Percentiles rank a stretch among this genome's conserved stretches.
phyloP scores from a whole-genome alignment of 2,329 filamentous ascomycete species.

The Phoma sp. region DNA sequence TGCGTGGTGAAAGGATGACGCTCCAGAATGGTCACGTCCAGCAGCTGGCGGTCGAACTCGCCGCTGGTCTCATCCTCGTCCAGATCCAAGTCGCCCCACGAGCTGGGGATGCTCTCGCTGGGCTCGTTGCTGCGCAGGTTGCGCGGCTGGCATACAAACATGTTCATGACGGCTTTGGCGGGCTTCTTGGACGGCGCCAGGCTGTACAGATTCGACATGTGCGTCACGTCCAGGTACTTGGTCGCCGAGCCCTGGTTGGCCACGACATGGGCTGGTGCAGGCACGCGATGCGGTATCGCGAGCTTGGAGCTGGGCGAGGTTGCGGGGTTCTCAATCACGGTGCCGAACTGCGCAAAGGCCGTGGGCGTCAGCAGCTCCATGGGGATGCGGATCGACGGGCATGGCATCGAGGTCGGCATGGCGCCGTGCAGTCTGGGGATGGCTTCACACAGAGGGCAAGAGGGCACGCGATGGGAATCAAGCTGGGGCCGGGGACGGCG shows the following conservation, averaged over 20 bases:
- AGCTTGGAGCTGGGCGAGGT: conserved; percentile 52
- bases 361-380: conserved; percentile 70
- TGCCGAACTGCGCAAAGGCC: conserved; percentile 80
- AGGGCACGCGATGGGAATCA: conserved; percentile 10
- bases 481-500: conserved; percentile 8
- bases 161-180: conserved; percentile 73
- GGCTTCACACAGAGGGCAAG: background rate
- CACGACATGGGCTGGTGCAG: conserved; percentile 57
- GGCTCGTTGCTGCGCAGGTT: conserved; percentile 53
- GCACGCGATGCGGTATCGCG: conserved; percentile 56
- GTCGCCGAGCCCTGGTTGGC: conserved; percentile 88
- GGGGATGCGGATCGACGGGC: conserved; percentile 55
- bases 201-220: conserved; percentile 72
- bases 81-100: conserved; percentile 42
- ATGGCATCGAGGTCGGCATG: conserved; percentile 49
- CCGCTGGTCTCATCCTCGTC: conserved; percentile 40
- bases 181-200: conserved; percentile 64
- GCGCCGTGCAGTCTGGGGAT: conserved; percentile 7
- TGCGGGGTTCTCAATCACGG: conserved; percentile 76
- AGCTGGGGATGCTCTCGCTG: conserved; percentile 43
- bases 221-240: conserved; percentile 83
- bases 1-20: conserved; percentile 93
- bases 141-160: conserved; percentile 85
- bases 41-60: conserved; percentile 48
- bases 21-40: conserved; percentile 78